Conservation (phyloP, 148 eudicot genomes). For the Drosera capensis region DNA sequence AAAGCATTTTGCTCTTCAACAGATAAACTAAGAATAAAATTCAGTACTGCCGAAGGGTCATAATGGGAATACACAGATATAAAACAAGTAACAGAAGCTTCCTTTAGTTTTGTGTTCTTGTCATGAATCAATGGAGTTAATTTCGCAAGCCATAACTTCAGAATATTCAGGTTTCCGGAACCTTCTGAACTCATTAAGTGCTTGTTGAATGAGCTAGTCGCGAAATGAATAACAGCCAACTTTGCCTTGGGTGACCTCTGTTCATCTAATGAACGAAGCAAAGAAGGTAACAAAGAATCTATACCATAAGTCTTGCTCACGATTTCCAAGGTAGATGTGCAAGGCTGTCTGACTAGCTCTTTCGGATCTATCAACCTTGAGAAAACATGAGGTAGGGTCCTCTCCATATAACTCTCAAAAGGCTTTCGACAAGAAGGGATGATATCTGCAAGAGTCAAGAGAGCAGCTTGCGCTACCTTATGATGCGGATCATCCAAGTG, state of each 20-base stretch:
- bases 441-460: constrained; percentile 84
- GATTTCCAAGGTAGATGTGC: constrained; percentile 70
- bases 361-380: constrained; percentile 89
- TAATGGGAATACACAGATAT: constrained; percentile 84
- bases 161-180: constrained; percentile 62
- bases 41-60: constrained; percentile 74
- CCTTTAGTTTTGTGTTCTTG: constrained; percentile 86
- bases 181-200: constrained; percentile 66
- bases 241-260: constrained; percentile 98
- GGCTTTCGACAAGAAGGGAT: constrained; percentile 91
- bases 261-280: constrained; percentile 94
- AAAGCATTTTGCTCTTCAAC: constrained; percentile 91
- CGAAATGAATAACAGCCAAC: constrained; percentile 91
- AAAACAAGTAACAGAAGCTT: constrained; percentile 81
- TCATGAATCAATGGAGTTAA: constrained; percentile 82
- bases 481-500: constrained; percentile 99
- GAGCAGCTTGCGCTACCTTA: constrained; percentile 99
- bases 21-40: constrained; percentile 74
- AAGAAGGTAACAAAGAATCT: constrained; percentile 88
- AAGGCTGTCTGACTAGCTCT: constrained; percentile 88
- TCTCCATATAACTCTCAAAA: constrained; percentile 94
- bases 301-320: constrained; percentile 83
- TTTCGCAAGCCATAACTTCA: constrained; percentile 91
- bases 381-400: constrained; percentile 90
- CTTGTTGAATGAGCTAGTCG: constrained; percentile 78